A percentile compares a stretch with the other conserved stretches of the same genome.
phyloP scores from a whole-genome alignment of 257 asterid species.

The Leptodermis oblonga region DNA sequence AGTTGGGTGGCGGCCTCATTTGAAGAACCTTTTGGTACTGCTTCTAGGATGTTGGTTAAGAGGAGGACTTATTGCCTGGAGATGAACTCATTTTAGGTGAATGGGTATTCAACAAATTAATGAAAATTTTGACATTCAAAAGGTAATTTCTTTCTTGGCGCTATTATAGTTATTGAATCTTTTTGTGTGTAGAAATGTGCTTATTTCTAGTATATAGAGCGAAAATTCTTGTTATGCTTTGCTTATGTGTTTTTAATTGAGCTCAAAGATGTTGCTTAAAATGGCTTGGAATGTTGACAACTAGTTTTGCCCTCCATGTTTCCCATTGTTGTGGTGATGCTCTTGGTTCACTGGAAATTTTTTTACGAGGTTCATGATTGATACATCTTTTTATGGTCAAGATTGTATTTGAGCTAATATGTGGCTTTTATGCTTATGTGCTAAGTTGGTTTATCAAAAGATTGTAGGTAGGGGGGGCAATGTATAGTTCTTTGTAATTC shows the following conservation, averaged over 20 bases:
- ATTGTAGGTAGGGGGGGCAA: background rate
- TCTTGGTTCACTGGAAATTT: too few relatives aligned
- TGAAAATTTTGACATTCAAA: background rate
- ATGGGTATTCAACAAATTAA: background rate
- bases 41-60: constrained; percentile 80
- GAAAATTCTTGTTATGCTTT: background rate
- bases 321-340: too few relatives aligned
- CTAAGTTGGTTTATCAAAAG: background rate
- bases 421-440: background rate
- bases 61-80: constrained; percentile 87
- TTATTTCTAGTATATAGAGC: background rate
- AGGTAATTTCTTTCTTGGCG: constrained; percentile 8
- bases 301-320: too few relatives aligned
- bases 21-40: constrained; percentile 73
- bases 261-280: background rate
- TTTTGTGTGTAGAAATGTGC: background rate
- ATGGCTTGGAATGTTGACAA: too few relatives aligned
- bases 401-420: background rate
- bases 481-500: background rate
- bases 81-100: constrained; percentile 79
- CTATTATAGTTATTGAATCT: background rate
- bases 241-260: background rate
- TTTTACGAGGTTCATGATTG: background rate
- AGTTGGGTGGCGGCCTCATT: constrained; percentile 67
- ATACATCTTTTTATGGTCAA: background rate